Percentiles rank a stretch among this genome's conserved stretches.
phyloP scores from a whole-genome alignment of 345 rosid species.

The Heritiera fomes region DNA sequence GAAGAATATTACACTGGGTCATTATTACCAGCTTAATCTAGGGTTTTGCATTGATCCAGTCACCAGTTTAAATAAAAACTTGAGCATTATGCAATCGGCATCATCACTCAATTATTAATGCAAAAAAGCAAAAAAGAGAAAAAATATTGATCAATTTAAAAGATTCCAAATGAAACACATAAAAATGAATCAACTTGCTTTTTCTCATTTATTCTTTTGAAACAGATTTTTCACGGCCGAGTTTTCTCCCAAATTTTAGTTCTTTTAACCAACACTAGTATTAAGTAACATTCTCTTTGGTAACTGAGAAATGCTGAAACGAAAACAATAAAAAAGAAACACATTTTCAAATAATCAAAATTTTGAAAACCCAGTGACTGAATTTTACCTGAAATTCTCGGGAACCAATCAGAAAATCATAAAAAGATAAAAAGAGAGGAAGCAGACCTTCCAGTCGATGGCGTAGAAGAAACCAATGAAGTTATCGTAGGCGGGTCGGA shows the following conservation, averaged over 20 bases:
- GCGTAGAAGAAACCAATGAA: conserved; percentile 88
- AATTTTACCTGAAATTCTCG: background rate
- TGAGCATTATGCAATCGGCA: background rate
- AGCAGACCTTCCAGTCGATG: conserved; percentile 82
- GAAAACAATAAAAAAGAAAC: background rate
- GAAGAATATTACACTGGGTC: background rate
- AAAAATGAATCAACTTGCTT: background rate
- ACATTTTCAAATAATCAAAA: background rate
- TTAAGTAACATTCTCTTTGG: background rate
- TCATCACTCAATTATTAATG: background rate
- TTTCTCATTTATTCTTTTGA: background rate
- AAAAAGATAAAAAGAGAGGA: background rate
- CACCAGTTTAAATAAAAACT: background rate
- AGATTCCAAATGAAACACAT: background rate
- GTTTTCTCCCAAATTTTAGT: background rate
- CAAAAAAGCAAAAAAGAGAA: background rate
- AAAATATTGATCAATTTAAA: background rate
- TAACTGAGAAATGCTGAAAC: background rate
- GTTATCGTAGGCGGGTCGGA: conserved; percentile 76
- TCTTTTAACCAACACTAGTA: background rate
- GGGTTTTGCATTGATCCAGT: background rate
- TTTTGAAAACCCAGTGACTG: too few species aligned
- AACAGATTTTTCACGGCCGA: background rate
- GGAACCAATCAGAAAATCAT: background rate
- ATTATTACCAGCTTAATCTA: background rate